Conservation (phyloP, 2,329 filamentous ascomycete genomes). For the Botrytis porri region DNA sequence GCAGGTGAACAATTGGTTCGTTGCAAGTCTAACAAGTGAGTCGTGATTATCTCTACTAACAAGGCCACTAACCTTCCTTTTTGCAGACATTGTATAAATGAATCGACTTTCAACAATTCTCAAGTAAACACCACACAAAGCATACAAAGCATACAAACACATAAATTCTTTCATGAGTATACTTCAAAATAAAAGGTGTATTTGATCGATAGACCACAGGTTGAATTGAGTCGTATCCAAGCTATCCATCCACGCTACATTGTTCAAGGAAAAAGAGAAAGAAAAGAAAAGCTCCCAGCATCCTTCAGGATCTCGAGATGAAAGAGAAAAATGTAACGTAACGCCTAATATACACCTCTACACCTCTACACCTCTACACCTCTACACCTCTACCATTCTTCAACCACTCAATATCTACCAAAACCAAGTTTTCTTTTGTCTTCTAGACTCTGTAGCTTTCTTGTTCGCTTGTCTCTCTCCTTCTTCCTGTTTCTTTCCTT, state of each 20-base stretch:
- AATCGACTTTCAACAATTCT: not conserved
- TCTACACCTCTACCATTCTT: not conserved
- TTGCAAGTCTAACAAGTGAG: not conserved
- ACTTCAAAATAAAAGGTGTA: not conserved
- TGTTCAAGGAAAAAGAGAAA: not conserved
- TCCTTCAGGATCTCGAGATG: not conserved
- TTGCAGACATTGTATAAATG: not conserved
- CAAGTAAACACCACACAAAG: not conserved
- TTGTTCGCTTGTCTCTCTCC: constrained; percentile 7
- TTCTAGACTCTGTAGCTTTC: constrained; percentile 10
- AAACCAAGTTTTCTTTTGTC: constrained; percentile 25
- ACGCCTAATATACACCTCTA: not conserved
- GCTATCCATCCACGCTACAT: not conserved
- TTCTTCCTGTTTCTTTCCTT: constrained; percentile 19
- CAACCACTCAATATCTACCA: constrained; percentile 22
- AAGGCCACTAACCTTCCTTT: too few species aligned
- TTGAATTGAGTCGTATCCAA: constrained; percentile 1
- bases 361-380: not conserved
- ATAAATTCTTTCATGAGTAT: not conserved
- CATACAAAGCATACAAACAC: not conserved
- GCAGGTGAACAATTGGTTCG: too few species aligned
- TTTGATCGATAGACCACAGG: not conserved
- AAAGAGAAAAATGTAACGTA: not conserved
- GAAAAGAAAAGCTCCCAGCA: not conserved
- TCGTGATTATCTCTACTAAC: not conserved